Percentiles rank a stretch among this genome's conserved stretches.
These are phyloP conservation scores for Pugionium dolabratum DNA, from an alignment of 345 rosid genomes.

Conservation along the genomic window DNA sequence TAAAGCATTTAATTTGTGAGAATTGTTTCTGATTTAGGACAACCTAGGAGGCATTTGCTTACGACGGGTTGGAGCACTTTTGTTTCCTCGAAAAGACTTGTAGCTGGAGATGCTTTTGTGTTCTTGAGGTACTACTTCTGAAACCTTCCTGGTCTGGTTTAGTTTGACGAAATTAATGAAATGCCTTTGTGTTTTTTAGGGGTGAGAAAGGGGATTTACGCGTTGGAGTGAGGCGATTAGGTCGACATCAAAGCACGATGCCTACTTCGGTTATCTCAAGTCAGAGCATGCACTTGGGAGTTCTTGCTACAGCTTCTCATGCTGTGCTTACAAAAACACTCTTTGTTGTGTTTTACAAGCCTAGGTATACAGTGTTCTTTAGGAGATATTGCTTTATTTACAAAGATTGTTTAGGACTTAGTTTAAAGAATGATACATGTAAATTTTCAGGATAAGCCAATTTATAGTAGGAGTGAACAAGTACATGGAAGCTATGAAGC, in stretches of 20 bases:
- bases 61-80: conserved; percentile 88
- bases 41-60: conserved; percentile 76
- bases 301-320: conserved; percentile 84
- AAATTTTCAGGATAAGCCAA: conserved; percentile 61
- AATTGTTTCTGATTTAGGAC: conserved; percentile 45
- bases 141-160: not conserved
- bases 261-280: conserved; percentile 73
- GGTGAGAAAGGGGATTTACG: conserved; percentile 63
- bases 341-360: conserved; percentile 75
- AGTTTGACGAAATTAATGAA: conserved; percentile 11
- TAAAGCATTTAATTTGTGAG: too few relatives aligned
- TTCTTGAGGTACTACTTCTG: conserved; percentile 57
- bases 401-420: not conserved
- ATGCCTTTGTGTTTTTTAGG: conserved; percentile 58
- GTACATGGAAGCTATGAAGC: conserved; percentile 55
- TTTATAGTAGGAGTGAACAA: conserved; percentile 74
- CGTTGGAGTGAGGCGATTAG: conserved; percentile 65
- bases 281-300: conserved; percentile 86
- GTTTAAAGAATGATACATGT: not conserved
- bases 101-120: conserved; percentile 79
- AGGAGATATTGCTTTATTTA: not conserved
- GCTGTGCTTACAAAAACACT: conserved; percentile 54
- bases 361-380: conserved; percentile 46
- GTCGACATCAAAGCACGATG: conserved; percentile 55
- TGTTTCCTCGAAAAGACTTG: conserved; percentile 70